phyloP scores from a whole-genome alignment of 2,329 filamentous ascomycete species.

The Talaromyces islandicus region DNA sequence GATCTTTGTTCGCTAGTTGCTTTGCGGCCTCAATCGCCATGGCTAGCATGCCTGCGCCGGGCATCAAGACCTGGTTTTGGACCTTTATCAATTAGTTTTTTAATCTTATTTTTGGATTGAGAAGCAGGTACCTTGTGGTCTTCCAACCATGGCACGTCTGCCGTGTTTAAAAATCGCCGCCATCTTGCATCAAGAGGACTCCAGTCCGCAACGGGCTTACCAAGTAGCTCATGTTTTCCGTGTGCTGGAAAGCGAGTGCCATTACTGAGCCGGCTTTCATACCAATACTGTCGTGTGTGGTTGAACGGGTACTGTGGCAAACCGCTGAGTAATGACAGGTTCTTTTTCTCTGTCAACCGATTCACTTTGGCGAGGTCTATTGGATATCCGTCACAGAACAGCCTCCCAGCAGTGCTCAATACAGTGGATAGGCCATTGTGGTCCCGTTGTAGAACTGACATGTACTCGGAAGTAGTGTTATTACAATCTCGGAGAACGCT shows the following conservation, averaged over 20 bases:
- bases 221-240: conserved; percentile 9
- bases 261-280: conserved; percentile 13
- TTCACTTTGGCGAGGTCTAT: neutral
- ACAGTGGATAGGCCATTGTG: neutral
- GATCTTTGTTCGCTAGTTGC: neutral
- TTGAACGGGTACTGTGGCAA: conserved; percentile 17
- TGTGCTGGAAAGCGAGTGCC: neutral
- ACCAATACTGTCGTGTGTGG: conserved; percentile 12
- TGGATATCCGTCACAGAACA: neutral
- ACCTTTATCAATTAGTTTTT: neutral
- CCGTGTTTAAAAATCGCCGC: conserved; percentile 22
- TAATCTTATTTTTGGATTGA: too few species aligned
- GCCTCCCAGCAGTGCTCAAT: neutral
- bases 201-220: conserved; percentile 13
- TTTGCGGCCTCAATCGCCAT: conserved; percentile 21
- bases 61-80: conserved; percentile 21
- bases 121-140: conserved; percentile 25
- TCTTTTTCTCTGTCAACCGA: neutral
- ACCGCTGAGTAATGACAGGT: neutral
- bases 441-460: neutral
- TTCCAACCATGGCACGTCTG: conserved; percentile 27
- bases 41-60: conserved; percentile 22
- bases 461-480: neutral
- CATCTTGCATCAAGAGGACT: conserved; percentile 19
- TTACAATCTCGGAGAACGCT: neutral